Base-by-base conservation (phyloP, 2,329 filamentous ascomycete species). In the Exophiala oligosperma region DNA sequence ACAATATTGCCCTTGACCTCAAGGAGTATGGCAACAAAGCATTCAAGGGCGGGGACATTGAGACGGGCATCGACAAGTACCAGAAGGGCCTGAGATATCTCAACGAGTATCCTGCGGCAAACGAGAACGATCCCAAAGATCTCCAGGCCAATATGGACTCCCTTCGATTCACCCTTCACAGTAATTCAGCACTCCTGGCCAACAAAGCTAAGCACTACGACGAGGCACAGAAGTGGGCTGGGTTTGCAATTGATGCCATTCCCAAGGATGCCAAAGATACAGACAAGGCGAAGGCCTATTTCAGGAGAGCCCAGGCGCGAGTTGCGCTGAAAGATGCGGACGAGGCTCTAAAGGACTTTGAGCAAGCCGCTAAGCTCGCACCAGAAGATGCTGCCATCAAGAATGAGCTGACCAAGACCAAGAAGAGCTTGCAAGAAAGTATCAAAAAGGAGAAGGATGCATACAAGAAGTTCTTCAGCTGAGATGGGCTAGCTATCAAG, bases 11-110 rank as follows among this genome's bases (percentile, higher is more conserved):
- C 2, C 79, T 83, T 4, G 90, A 90, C 65, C 85, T 96, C 74
- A 99, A 99, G 79, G 90, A 89, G 37, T 94, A 88, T 71, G 94
- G 94, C 68, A 97, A 96, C 80, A 86, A 86, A 67, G 92, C 92
- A 1, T 97, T 97, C 83, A 97, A 97, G 81, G 79, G 77, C 26
- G 86, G 86, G 41, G 84, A 96, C 68, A 70, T 88, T 40, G 74
- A 79, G 38, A 76, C 90, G 32, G 93, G 87, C 1, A 80, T 97
- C 26, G 86, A 88, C 60, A 99, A 99, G 79, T 99, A 99, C 78
- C 86, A 95, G 74, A 99, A 99, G 79, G 92, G 86, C 17, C 77
- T 96, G 61, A 86, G 92, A 68, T 97, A 96, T 74, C 79, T 96
- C 60, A 90, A 93, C 74, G 90, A 95, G 74, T 90, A 92, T 70